These are phyloP conservation scores for Mychonastes homosphaera DNA, from an alignment of 139 green algal genomes.

Conservation along the genomic window DNA sequence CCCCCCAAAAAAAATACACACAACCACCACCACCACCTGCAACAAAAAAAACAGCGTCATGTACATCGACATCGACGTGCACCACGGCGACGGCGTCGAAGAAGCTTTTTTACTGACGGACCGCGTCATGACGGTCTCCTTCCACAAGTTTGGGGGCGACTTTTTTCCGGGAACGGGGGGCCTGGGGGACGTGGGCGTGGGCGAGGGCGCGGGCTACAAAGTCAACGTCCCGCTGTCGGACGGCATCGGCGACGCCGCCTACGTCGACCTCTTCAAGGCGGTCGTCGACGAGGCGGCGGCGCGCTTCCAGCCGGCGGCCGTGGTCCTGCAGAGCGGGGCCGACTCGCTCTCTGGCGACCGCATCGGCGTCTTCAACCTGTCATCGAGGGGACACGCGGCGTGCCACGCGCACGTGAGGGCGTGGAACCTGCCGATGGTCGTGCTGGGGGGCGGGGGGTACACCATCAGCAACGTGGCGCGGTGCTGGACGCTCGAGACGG, in stretches of 20 bases:
- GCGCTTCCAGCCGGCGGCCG: slow-evolving; percentile 72
- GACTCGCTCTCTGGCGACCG: slow-evolving; percentile 91
- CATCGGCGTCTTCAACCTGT: slow-evolving; percentile 98
- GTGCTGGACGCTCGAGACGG: slow-evolving; percentile 95
- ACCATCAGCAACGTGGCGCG: slow-evolving; percentile 92
- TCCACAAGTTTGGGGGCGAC: slow-evolving; percentile 79
- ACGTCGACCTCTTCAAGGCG: slow-evolving; percentile 66
- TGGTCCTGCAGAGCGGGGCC: slow-evolving; percentile 87
- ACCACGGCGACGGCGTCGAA: slow-evolving; percentile 96
- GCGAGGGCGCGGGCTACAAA: slow-evolving; percentile 50
- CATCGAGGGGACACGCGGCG: slow-evolving; percentile 57
- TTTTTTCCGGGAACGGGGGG: slow-evolving; percentile 95
- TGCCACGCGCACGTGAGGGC: slow-evolving; percentile 67
- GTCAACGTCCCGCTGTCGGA: slow-evolving; percentile 75
- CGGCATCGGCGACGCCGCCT: slow-evolving; percentile 77
- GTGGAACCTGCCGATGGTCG: slow-evolving; percentile 73
- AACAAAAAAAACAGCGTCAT: slow-evolving; percentile 41
- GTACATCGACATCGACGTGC: slow-evolving; percentile 90
- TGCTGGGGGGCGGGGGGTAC: slow-evolving; percentile 92
- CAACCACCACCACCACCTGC: background rate
- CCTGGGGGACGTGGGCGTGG: slow-evolving; percentile 67
- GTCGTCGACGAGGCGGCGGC: slow-evolving; percentile 74
- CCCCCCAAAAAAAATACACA: too few relatives aligned
- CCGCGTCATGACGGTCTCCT: slow-evolving; percentile 76
- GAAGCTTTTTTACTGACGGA: slow-evolving; percentile 91